Evolutionary conservation across 2,329 filamentous ascomycete genomes (phyloP), one percentile per base, ranked within the genome.

Genomic region (Epicoccum nigrum): DNA sequence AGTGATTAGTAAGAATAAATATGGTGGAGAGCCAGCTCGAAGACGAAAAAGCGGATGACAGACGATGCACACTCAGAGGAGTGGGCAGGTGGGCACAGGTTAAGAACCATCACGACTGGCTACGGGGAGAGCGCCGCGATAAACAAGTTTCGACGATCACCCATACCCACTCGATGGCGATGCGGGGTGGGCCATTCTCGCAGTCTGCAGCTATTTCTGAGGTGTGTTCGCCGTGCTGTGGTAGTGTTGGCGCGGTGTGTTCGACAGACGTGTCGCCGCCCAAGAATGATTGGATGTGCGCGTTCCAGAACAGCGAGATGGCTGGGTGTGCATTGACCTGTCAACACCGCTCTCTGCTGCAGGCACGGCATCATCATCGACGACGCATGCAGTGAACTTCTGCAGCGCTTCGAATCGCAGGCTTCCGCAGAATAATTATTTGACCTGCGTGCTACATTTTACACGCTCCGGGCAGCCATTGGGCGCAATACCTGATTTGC

Each of bases 161-260:
- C 12, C 19, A 33, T 21, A 39, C 23, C 31, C 49, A 46, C 37
- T 51, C 16, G 31, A 27, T 17, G 16, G 4, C 32, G 25, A 42
- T 16, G 42, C 32, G 48, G 30, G 42, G 19, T 23, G 12, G 23
- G 31, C 31, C 25, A 32, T 35, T n/a, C 19, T 30, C 31, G 32
- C 27, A 21, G 16, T 11, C 25, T 42, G 37, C 21, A 25, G 39
- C 20, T 32, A 51, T 46, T 37, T 17, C 32, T n/a, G 38, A 42
- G 37, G 31, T 46, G 32, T 27, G 11, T 28, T 38, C 21, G 25
- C 27, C 32, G 19, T 20, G 32, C 27, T 37, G 16, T 42, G 43
- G 38, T 51, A 19, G 23, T 37, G 19, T 32, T 25, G 49, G 32
- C 49, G 27, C 49, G 49, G 49, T 51, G 49, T 46, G 49, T 51